A percentile compares a stretch with the other conserved stretches of the same genome.
Evolutionary conservation across 805 yeast species (phyloP).

Genomic region (Nakazawaea ambrosiae): DNA sequence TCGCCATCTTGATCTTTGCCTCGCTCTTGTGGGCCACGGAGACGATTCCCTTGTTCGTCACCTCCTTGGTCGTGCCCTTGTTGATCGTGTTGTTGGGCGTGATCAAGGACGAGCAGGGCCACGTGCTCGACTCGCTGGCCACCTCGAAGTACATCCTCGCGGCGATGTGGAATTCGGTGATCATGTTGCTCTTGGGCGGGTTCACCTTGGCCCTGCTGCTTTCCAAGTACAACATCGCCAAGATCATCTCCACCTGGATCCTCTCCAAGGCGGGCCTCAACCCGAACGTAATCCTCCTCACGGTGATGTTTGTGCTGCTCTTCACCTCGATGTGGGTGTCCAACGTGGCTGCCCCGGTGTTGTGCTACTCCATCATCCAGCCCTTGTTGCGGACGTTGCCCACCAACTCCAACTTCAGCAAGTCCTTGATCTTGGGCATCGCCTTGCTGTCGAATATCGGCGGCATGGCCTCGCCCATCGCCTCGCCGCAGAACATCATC

Average conservation of each 20-base stretch:
- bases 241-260: conserved; percentile 73
- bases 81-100: conserved; percentile 70
- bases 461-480: conserved; percentile 96
- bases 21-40: conserved; percentile 96
- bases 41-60: conserved; percentile 84
- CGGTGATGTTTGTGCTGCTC: conserved; percentile 81
- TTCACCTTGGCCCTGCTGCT: conserved; percentile 92
- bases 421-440: conserved; percentile 82
- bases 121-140: conserved; percentile 51
- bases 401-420: conserved; percentile 67
- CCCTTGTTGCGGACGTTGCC: conserved; percentile 84
- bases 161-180: conserved; percentile 93
- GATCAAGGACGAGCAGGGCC: conserved; percentile 45
- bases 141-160: conserved; percentile 77
- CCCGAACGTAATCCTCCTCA: conserved; percentile 68
- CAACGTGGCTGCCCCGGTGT: conserved; percentile 95
- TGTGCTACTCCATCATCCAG: conserved; percentile 85
- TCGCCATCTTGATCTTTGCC: conserved; percentile 75
- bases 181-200: conserved; percentile 86
- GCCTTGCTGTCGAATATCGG: conserved; percentile 92
- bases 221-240: conserved; percentile 86
- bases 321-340: conserved; percentile 93
- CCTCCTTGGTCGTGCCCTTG: conserved; percentile 78
- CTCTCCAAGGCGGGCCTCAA: conserved; percentile 79
- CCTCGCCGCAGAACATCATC: conserved; percentile 93